Conservation (phyloP, 306 rosid genomes). For the Pterocarpus santalinus region DNA sequence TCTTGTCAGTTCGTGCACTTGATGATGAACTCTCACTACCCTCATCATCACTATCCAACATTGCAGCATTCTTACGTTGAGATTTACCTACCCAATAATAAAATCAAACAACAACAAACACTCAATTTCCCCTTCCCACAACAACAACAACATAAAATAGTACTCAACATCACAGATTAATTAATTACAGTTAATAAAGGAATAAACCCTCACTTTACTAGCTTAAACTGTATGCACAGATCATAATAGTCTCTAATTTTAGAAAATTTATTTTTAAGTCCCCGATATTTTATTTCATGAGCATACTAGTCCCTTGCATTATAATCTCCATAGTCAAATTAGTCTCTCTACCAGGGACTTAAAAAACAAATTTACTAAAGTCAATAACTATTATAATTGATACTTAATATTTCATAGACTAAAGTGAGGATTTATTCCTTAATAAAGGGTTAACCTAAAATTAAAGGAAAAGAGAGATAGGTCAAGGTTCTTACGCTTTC, state of each 20-base stretch:
- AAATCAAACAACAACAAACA: constrained; percentile 1
- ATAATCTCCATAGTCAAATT: no score
- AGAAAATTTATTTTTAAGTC: not conserved
- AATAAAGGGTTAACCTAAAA: not conserved
- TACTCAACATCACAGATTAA: not conserved
- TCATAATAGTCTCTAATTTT: not conserved
- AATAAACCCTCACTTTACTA: constrained; percentile 21
- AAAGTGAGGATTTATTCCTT: not conserved
- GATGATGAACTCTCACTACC: constrained; percentile 85
- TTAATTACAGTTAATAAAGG: not conserved
- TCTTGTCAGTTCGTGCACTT: constrained; percentile 68
- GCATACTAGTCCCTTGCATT: no score
- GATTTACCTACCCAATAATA: constrained; percentile 58
- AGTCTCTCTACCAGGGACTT: not conserved
- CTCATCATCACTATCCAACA: constrained; percentile 79
- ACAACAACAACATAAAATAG: not conserved
- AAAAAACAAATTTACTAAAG: no score
- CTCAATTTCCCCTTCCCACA: constrained; percentile 3
- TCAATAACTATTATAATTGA: not conserved
- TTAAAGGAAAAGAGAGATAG: not conserved
- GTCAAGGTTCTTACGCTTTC: constrained; percentile 72
- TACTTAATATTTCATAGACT: not conserved
- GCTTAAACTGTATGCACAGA: not conserved
- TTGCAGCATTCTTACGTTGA: constrained; percentile 72
- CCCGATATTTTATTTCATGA: not conserved